phyloP scores from a whole-genome alignment of 1,139 yeast genomes.

The Meyerozyma guilliermondii region DNA sequence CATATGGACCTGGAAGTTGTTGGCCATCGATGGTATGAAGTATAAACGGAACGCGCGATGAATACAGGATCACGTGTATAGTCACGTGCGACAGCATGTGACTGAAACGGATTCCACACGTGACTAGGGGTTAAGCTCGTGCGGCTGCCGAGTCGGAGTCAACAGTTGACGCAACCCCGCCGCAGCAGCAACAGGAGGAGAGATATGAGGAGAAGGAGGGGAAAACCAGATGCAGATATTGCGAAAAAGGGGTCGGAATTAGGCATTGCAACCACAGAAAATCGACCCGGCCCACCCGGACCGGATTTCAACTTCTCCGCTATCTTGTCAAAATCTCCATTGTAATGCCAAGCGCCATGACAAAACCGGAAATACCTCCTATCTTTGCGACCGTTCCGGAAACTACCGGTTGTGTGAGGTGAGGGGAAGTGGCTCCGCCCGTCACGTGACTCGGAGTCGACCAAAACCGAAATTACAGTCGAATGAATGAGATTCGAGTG shows the following conservation, averaged over 20 bases:
- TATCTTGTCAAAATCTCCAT: too few relatives aligned
- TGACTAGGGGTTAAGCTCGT: not conserved
- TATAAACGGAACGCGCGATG: not conserved
- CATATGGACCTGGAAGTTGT: slow-evolving; percentile 9
- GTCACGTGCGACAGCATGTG: not conserved
- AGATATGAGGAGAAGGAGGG: not conserved
- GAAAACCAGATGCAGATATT: not conserved
- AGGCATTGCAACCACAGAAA: not conserved
- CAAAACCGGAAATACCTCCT: not conserved
- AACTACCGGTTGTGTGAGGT: not conserved
- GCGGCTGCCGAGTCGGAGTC: not conserved
- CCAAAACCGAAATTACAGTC: too few relatives aligned
- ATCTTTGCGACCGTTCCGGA: not conserved
- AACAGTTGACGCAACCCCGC: not conserved
- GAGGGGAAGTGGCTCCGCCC: not conserved
- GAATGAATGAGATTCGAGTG: too few relatives aligned
- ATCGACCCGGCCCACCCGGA: not conserved
- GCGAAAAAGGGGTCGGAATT: not conserved
- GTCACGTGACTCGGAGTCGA: not conserved
- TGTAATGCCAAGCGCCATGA: not conserved
- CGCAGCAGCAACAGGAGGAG: not conserved
- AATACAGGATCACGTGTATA: not conserved
- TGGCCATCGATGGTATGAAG: slow-evolving; percentile 2
- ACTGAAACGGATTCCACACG: not conserved
- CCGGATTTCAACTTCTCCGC: too few relatives aligned